Base-by-base conservation (phyloP, 345 rosid genomes). In the Arabis hirsuta region DNA sequence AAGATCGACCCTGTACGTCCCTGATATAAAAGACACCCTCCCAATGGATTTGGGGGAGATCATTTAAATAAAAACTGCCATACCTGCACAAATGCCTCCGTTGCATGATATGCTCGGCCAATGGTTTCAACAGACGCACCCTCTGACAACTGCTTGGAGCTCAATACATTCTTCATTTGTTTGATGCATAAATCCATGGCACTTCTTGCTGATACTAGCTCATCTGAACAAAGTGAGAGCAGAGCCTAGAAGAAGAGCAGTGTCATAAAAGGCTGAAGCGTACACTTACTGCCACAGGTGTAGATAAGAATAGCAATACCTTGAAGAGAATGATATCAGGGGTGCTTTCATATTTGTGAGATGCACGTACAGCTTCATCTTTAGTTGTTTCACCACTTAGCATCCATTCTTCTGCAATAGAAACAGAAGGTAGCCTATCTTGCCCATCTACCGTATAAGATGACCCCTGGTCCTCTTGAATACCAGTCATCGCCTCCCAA, bases 401-500 rank as follows among this genome's bases (percentile, higher is more conserved):
- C 90, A 91, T 91, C 97, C 97, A 94, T 82, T 91, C 98, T 79
- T 94, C 97, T 62, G 96, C 79, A 76, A 94, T 83, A 62, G 92
- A 84, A 72, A 88, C 87, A 76, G 98, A 82, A 76, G 95, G 95
- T 71, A 94, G 84, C 65, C 97, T 88, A 34, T 89, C 97, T 74
- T 85, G 96, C 57, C 92, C 96, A 72, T 91, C 96, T 32, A 74
- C 77, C 65, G 85, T 83, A 76, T 76, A 81, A 51, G 91, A 81
- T 65, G 88, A 73, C 53, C 79, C 86, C 42, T 71, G 87, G 70
- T 89, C 95, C 78, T 91, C 97, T 65, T 82, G 95, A 74, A 94
- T 91, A 76, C 96, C 98, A 45, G 98, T 81, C 97, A 91, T 91
- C 54, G 96, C 92, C 80, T 94, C 98, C 97, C 96, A 91, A 73